phyloP scores from a whole-genome alignment of 331 rosid genomes.

The Cydonia oblonga region DNA sequence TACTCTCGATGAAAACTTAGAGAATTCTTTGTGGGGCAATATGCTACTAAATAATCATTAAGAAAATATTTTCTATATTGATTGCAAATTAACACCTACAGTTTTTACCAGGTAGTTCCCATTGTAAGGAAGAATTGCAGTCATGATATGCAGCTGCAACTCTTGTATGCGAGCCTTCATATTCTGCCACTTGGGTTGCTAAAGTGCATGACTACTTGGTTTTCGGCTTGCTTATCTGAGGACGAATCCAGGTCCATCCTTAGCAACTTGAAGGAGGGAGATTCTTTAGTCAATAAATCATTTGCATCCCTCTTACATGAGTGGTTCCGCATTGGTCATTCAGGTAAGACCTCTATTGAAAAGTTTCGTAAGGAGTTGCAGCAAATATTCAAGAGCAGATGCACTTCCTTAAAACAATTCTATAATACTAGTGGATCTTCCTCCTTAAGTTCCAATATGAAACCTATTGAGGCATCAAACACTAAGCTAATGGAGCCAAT shows the following conservation, averaged over 20 bases:
- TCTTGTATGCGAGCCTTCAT: constrained; percentile 58
- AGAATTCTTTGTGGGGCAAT: too few relatives aligned
- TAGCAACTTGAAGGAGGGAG: constrained; percentile 31
- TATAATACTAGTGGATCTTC: constrained; percentile 41
- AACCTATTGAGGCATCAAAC: constrained; percentile 15
- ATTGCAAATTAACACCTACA: constrained; percentile 23
- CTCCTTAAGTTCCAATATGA: constrained; percentile 27
- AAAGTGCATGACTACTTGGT: constrained; percentile 66
- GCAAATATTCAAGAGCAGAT: constrained; percentile 53
- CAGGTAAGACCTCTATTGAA: constrained; percentile 61
- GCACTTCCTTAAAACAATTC: constrained; percentile 31
- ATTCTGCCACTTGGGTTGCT: constrained; percentile 91
- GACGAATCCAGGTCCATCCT: constrained; percentile 53
- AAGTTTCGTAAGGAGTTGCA: constrained; percentile 58
- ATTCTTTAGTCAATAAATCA: constrained; percentile 31
- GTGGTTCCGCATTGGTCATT: constrained; percentile 77
- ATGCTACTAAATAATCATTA: neutral
- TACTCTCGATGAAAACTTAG: neutral
- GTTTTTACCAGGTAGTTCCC: constrained; percentile 63
- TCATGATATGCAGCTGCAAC: constrained; percentile 49
- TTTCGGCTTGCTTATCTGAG: constrained; percentile 66
- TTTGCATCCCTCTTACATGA: constrained; percentile 55
- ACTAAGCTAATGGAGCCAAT: neutral
- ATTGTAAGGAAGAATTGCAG: constrained; percentile 40
- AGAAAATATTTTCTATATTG: constrained; percentile 11